A percentile compares a stretch with the other conserved stretches of the same genome.
Conservation (phyloP, 116 monocot species). For the Thalassia testudinum region DNA sequence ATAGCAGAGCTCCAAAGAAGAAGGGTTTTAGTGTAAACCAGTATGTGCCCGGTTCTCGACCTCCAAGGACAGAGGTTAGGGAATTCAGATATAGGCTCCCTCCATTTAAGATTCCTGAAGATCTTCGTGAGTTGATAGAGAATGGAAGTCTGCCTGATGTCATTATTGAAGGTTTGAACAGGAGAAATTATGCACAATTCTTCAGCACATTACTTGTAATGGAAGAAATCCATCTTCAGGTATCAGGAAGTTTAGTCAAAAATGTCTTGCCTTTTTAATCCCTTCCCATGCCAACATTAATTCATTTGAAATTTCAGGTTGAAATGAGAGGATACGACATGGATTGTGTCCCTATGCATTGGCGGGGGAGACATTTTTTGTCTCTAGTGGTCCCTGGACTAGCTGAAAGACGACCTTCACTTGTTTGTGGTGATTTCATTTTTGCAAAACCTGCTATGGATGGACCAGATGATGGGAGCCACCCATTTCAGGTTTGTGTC, state of each 20-base stretch:
- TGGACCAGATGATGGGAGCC: slow-evolving; percentile 2
- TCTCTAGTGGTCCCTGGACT: slow-evolving; percentile 79
- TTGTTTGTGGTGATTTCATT: slow-evolving; percentile 67
- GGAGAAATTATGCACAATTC: slow-evolving; percentile 35
- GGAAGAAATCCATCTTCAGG: slow-evolving; percentile 93
- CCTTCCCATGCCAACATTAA: background rate
- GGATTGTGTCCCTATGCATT: slow-evolving; percentile 57
- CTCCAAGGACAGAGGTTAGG: slow-evolving; percentile 12
- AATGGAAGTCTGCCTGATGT: slow-evolving; percentile 45
- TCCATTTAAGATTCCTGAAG: slow-evolving; percentile 37
- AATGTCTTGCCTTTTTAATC: background rate
- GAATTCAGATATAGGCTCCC: slow-evolving; percentile 28
- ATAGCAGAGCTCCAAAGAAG: slow-evolving; percentile 19
- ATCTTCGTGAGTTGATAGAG: slow-evolving; percentile 47
- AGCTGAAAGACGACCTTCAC: slow-evolving; percentile 85
- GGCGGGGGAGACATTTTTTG: slow-evolving; percentile 42
- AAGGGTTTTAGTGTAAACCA: slow-evolving; percentile 25
- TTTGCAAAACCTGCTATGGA: slow-evolving; percentile 28
- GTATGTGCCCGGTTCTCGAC: slow-evolving; percentile 49
- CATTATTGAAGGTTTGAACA: slow-evolving; percentile 32
- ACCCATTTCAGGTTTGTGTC: slow-evolving; percentile 41
- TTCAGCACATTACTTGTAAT: slow-evolving; percentile 67
- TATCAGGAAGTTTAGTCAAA: slow-evolving; percentile 8
- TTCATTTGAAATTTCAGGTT: slow-evolving; percentile 22
- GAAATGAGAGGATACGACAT: slow-evolving; percentile 82